These are phyloP conservation scores for Bidens hawaiensis DNA, from an alignment of 140 eudicot genomes.

Conservation along the genomic window DNA sequence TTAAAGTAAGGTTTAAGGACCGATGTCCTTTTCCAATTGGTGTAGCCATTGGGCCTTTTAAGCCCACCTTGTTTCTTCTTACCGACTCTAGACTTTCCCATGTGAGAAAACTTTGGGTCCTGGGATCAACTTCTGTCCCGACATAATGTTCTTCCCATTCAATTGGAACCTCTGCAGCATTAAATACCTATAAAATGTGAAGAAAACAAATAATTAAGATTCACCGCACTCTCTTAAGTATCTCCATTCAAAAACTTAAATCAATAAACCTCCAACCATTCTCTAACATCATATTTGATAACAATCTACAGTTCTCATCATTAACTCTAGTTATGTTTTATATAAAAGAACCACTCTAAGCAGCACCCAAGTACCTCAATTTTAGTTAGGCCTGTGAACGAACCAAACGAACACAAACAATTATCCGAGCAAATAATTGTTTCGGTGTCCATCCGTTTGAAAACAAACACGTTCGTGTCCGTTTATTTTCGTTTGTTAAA, in stretches of 20 bases:
- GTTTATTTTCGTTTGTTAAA: too few species aligned
- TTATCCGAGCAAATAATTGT: too few species aligned
- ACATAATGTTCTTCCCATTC: conserved; percentile 98
- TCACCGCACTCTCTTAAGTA: neutral
- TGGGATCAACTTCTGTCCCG: conserved; percentile 76
- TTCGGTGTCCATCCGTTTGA: too few species aligned
- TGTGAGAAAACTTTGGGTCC: conserved; percentile 94
- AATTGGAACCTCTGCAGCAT: conserved; percentile 76
- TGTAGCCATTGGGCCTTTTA: conserved; percentile 98
- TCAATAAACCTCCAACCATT: neutral
- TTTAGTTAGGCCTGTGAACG: too few species aligned
- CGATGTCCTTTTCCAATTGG: conserved; percentile 98
- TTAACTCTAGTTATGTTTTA: too few species aligned
- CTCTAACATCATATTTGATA: neutral
- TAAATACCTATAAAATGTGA: conserved; percentile 49
- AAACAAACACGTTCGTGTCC: too few species aligned
- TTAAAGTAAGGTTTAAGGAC: conserved; percentile 81
- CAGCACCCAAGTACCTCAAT: too few species aligned
- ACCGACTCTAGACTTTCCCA: conserved; percentile 98
- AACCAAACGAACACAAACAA: too few species aligned
- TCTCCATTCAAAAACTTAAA: neutral
- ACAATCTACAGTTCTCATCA: too few species aligned
- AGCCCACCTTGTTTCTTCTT: conserved; percentile 67
- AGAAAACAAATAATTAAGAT: neutral
- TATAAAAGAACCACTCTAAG: too few species aligned